Percentiles rank a stretch among this genome's conserved stretches.
Conservation (phyloP, 306 rosid genomes). For the Citrullus colocynthis region DNA sequence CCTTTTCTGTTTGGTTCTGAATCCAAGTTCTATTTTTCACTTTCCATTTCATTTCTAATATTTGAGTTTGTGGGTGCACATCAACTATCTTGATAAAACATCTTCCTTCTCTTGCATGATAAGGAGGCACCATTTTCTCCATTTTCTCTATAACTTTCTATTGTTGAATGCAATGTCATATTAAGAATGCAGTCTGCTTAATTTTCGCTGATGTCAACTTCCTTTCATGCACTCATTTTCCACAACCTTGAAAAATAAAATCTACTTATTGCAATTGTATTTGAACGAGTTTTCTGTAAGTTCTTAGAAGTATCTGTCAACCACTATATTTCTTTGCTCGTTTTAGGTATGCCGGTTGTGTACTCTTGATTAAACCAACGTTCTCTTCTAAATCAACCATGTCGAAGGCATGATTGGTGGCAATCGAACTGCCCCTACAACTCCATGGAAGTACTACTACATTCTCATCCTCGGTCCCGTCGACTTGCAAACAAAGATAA, state of each 20-base stretch:
- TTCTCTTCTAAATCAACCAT: neutral
- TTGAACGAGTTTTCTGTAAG: neutral
- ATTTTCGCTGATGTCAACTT: neutral
- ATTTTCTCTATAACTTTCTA: neutral
- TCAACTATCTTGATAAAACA: neutral
- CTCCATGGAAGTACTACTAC: neutral
- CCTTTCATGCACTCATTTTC: neutral
- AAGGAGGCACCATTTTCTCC: neutral
- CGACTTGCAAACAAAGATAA: neutral
- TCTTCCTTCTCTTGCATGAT: neutral
- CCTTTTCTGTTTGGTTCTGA: neutral
- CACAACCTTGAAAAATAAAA: neutral
- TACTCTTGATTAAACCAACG: no score
- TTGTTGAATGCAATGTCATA: neutral
- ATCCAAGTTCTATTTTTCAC: neutral
- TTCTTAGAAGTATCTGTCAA: neutral
- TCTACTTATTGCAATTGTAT: neutral
- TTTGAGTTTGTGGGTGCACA: neutral
- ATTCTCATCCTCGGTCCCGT: neutral
- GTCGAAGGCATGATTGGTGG: neutral
- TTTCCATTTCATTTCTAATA: neutral
- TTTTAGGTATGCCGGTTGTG: neutral
- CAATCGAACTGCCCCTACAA: neutral
- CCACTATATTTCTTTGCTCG: neutral
- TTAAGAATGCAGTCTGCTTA: neutral